Base-by-base conservation (phyloP, 352 stramenopile species). In the Blastocystis hominis region DNA sequence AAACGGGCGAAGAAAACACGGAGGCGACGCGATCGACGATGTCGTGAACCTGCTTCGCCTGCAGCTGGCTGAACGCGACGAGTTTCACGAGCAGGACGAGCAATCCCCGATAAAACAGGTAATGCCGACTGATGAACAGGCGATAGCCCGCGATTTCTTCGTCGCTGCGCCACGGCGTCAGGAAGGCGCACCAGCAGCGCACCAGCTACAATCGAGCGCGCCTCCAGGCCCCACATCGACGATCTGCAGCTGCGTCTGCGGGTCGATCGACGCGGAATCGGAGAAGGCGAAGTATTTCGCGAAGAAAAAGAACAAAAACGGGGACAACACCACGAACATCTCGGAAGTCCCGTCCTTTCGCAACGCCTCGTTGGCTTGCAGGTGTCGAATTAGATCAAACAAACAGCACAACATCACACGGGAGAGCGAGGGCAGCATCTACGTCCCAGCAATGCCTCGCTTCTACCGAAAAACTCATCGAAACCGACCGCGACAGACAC, bases 21-120 rank as follows among this genome's bases (percentile, higher is more conserved):
- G 59, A 47, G 6, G 24, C 10, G 7, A 84, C 34, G 15, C 50
- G 30, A 20, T 46, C 3, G 5, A 84, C 47, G 34, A 84, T 66
- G 0, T 66, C 17, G 7, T 20, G 30, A n/a, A 84, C 4, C 15
- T 68, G 34, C 13, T n/a, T 53, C 7, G 17, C 30, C n/a, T 34
- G 30, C 9, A 84, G 50, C 13, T 34, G 47, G 9, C 24, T 84
- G 4, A 68, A 24, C n/a, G 44, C 62, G 6, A 84, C 2, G 34
- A 34, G 30, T 54, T 53, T 42, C 36, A 66, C 55, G 1, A 84
- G 38, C 0, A 84, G 47, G 0, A 66, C 38, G 3, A 84, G 42
- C 6, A 84, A 53, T 66, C 53, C 72, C 40, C 72, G 72, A 47
- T 84, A 84, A 34, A 84, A 84, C 72, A 84, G 3, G 36, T 84